Conservation (phyloP, 2,329 filamentous ascomycete species). For the Neopestalotiopsis rosae region DNA sequence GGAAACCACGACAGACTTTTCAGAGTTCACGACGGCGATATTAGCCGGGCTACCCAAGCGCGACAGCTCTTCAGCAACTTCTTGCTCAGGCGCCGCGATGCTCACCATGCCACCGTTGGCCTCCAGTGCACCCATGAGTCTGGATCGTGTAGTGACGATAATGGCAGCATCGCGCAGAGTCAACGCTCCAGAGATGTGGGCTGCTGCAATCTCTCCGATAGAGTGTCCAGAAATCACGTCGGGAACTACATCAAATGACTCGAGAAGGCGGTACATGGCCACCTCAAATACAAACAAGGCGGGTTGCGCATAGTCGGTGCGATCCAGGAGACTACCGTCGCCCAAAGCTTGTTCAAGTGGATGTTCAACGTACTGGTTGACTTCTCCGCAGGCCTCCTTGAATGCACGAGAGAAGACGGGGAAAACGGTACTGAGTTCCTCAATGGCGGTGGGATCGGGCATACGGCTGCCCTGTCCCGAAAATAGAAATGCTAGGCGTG, state of each 20-base stretch:
- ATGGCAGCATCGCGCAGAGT: slow-evolving; percentile 33
- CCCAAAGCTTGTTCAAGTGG: slow-evolving; percentile 19
- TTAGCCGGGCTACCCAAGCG: slow-evolving; percentile 8
- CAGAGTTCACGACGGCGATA: slow-evolving; percentile 13
- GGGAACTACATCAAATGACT: slow-evolving; percentile 30
- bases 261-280: slow-evolving; percentile 33
- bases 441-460: slow-evolving; percentile 30
- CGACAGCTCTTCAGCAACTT: slow-evolving; percentile 8
- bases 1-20: slow-evolving; percentile 15
- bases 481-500: slow-evolving; percentile 35
- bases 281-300: slow-evolving; percentile 36
- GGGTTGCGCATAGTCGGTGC: slow-evolving; percentile 35
- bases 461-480: slow-evolving; percentile 38
- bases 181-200: slow-evolving; percentile 33
- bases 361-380: slow-evolving; percentile 12
- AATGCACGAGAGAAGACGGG: slow-evolving; percentile 26
- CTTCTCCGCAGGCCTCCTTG: slow-evolving; percentile 12
- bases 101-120: slow-evolving; percentile 14
- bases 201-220: slow-evolving; percentile 32
- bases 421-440: slow-evolving; percentile 25
- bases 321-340: slow-evolving; percentile 26
- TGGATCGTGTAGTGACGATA: slow-evolving; percentile 33
- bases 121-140: slow-evolving; percentile 26
- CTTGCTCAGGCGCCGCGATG: slow-evolving; percentile 8
- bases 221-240: slow-evolving; percentile 31